Percentiles rank a stretch among this genome's conserved stretches.
These are phyloP conservation scores for Trichopus zeylanicus DNA, from an alignment of 116 monocot species.

Conservation along the genomic window DNA sequence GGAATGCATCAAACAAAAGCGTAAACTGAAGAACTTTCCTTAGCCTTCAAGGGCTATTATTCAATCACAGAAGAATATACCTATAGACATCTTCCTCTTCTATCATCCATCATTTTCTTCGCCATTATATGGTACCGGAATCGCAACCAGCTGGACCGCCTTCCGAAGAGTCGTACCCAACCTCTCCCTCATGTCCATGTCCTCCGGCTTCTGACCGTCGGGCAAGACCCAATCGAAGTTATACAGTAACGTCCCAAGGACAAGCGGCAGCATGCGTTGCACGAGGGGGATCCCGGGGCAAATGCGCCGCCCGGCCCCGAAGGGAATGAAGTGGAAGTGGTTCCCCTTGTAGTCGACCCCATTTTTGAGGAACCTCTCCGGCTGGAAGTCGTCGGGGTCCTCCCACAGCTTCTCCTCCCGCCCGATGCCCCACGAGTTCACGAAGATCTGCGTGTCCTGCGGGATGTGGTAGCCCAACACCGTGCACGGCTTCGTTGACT, in stretches of 20 bases:
- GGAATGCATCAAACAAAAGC: too few species aligned
- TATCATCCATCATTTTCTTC: too few species aligned
- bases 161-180: too few species aligned
- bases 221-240: conserved; percentile 21
- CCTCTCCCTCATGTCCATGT: background rate
- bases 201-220: conserved; percentile 6
- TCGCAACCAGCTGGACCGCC: too few species aligned
- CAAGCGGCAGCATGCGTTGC: conserved; percentile 14
- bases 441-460: background rate
- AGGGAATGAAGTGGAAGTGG: conserved; percentile 11
- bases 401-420: conserved; percentile 9
- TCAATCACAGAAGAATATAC: too few species aligned
- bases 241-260: conserved; percentile 16
- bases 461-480: conserved; percentile 10
- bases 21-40: too few species aligned
- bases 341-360: background rate
- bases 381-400: conserved; percentile 14
- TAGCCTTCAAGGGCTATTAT: too few species aligned
- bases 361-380: conserved; percentile 17
- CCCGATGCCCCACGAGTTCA: conserved; percentile 33
- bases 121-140: too few species aligned
- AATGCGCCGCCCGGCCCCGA: conserved; percentile 16
- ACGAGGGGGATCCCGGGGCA: conserved; percentile 24
- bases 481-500: background rate
- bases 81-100: too few species aligned